phyloP scores from a whole-genome alignment of 495 filamentous ascomycete genomes.

The Hypoxylon subgilvum region DNA sequence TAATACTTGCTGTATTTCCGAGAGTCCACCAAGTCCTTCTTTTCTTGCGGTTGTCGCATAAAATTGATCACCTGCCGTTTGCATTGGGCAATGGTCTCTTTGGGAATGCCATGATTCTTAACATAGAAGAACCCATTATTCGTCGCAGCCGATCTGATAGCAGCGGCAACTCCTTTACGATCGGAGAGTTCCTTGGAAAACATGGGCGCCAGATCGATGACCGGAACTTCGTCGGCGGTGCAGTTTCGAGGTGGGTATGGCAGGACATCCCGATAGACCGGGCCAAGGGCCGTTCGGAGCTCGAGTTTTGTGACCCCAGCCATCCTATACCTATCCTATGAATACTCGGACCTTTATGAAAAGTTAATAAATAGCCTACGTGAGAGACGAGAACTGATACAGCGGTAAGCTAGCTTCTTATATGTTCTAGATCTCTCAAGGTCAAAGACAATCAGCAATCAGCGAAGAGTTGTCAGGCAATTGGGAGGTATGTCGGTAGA shows the following conservation, averaged over 20 bases:
- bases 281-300: slow-evolving; percentile 49
- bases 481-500: no score
- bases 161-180: slow-evolving; percentile 47
- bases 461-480: no score
- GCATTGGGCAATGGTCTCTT: slow-evolving; percentile 52
- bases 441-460: neutral
- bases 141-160: slow-evolving; percentile 51
- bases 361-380: neutral
- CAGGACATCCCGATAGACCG: slow-evolving; percentile 48
- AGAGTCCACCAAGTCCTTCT: slow-evolving; percentile 49
- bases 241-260: slow-evolving; percentile 46
- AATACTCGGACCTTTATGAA: neutral
- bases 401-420: neutral
- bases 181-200: slow-evolving; percentile 46
- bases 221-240: slow-evolving; percentile 61
- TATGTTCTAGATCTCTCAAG: slow-evolving; percentile 1
- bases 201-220: slow-evolving; percentile 57
- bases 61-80: slow-evolving; percentile 52
- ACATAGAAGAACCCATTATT: slow-evolving; percentile 63
- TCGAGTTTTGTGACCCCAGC: slow-evolving; percentile 45
- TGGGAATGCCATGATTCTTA: slow-evolving; percentile 60
- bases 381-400: neutral
- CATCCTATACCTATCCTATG: slow-evolving; percentile 8
- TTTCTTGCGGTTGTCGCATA: slow-evolving; percentile 52
- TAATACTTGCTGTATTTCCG: slow-evolving; percentile 37